Conservation (phyloP, 306 rosid species). For the Urtica urens region DNA sequence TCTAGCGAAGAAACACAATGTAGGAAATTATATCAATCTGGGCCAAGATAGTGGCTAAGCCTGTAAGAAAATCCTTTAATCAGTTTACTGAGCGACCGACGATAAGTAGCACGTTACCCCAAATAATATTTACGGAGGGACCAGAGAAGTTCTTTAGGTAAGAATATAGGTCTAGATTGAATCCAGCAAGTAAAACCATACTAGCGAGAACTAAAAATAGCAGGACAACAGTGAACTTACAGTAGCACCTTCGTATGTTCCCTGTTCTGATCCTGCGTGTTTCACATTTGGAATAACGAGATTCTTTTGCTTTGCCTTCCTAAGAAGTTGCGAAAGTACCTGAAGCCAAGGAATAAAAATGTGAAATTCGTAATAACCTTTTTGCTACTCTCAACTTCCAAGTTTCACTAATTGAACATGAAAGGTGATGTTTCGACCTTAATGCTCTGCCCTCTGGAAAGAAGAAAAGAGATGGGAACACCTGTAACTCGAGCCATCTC, state of each 20-base stretch:
- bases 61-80: too few relatives aligned
- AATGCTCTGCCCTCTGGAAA: conserved; percentile 95
- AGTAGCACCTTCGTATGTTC: conserved; percentile 94
- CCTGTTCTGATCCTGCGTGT: conserved; percentile 96
- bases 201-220: background rate
- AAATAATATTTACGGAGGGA: background rate
- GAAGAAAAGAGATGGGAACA: conserved; percentile 92
- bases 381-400: conserved; percentile 6
- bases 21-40: too few relatives aligned
- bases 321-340: conserved; percentile 99
- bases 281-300: conserved; percentile 77
- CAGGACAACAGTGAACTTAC: conserved; percentile 40
- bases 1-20: too few relatives aligned
- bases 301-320: conserved; percentile 90
- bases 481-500: conserved; percentile 99
- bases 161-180: background rate
- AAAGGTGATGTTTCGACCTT: conserved; percentile 33
- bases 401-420: conserved; percentile 1
- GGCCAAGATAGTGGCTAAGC: too few relatives aligned
- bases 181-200: background rate
- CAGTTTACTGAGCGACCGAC: too few relatives aligned
- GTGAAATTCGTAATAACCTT: conserved; percentile 3
- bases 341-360: conserved; percentile 22
- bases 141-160: background rate
- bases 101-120: background rate